Evolutionary conservation across 2,329 filamentous ascomycete genomes (phyloP).

Genomic region (Colletotrichum musae): DNA sequence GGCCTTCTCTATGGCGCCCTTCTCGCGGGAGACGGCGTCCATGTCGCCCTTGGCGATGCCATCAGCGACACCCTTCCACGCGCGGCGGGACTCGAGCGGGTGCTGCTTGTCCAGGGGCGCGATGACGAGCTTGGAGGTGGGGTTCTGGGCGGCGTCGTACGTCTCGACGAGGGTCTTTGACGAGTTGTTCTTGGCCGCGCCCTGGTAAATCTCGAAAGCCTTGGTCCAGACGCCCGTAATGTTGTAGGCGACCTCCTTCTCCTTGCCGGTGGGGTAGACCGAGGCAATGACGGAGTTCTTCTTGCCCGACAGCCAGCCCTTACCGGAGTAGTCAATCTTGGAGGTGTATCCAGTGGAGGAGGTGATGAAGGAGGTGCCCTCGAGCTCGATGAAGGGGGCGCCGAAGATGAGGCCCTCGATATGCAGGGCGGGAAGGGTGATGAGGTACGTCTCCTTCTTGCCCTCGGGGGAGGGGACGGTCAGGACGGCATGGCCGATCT

Average conservation of each 20-base stretch:
- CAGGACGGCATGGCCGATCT: slow-evolving; percentile 89
- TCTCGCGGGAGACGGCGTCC: slow-evolving; percentile 83
- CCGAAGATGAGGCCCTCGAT: slow-evolving; percentile 93
- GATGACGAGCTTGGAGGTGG: slow-evolving; percentile 78
- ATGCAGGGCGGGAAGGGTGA: slow-evolving; percentile 91
- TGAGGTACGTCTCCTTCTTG: slow-evolving; percentile 81
- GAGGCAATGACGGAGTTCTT: slow-evolving; percentile 90
- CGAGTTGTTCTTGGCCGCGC: slow-evolving; percentile 65
- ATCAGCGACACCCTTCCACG: slow-evolving; percentile 88
- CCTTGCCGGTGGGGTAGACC: slow-evolving; percentile 79
- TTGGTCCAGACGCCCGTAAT: slow-evolving; percentile 93
- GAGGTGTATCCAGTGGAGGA: slow-evolving; percentile 89
- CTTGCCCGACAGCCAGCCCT: slow-evolving; percentile 95
- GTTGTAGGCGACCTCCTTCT: slow-evolving; percentile 84
- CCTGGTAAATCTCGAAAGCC: slow-evolving; percentile 82
- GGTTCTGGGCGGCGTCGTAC: slow-evolving; percentile 71
- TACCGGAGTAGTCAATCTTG: slow-evolving; percentile 93
- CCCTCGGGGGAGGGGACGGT: slow-evolving; percentile 72
- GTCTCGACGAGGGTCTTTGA: slow-evolving; percentile 66
- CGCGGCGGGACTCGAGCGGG: slow-evolving; percentile 87
- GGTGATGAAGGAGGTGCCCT: slow-evolving; percentile 86
- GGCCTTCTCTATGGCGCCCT: slow-evolving; percentile 89
- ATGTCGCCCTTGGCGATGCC: slow-evolving; percentile 88
- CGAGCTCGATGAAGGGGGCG: slow-evolving; percentile 91
- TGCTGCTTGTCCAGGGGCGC: slow-evolving; percentile 85